Evolutionary conservation across 164 flowering plant species (phyloP).

Genomic region (Malania oleifera): DNA sequence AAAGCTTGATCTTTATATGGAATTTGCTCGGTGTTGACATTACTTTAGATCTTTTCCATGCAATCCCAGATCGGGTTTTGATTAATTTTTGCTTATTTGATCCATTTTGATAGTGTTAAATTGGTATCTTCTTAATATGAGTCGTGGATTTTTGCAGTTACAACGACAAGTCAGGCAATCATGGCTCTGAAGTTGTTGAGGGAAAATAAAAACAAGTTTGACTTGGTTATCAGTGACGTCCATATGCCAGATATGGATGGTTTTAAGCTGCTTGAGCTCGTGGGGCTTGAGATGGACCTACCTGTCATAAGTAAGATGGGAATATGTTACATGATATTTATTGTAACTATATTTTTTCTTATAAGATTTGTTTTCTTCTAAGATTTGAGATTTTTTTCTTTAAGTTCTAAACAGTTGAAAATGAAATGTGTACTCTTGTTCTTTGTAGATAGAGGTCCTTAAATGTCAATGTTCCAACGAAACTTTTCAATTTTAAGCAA

Average conservation of each 20-base stretch:
- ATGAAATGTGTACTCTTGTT: too few species aligned
- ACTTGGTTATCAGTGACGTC: constrained; percentile 53
- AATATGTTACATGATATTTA: background rate
- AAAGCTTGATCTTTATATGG: background rate
- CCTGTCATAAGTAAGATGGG: constrained; percentile 49
- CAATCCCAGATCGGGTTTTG: background rate
- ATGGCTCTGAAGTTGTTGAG: constrained; percentile 40
- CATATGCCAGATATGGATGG: constrained; percentile 63
- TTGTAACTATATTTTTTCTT: background rate
- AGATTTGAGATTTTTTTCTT: background rate
- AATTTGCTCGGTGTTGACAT: background rate
- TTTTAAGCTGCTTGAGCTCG: constrained; percentile 48
- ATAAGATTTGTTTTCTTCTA: background rate
- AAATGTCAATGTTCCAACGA: too few species aligned
- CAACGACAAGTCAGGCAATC: constrained; percentile 34
- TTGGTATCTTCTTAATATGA: background rate
- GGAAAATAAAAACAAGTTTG: constrained; percentile 39
- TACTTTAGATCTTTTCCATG: background rate
- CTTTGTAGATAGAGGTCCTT: too few species aligned
- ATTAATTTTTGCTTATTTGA: background rate
- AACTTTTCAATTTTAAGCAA: too few species aligned
- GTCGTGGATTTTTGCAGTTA: constrained; percentile 26
- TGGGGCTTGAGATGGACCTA: constrained; percentile 55
- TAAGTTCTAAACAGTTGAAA: background rate
- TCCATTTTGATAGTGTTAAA: background rate